phyloP scores from a whole-genome alignment of 805 yeast species.

The Metschnikowia bowlesiae region DNA sequence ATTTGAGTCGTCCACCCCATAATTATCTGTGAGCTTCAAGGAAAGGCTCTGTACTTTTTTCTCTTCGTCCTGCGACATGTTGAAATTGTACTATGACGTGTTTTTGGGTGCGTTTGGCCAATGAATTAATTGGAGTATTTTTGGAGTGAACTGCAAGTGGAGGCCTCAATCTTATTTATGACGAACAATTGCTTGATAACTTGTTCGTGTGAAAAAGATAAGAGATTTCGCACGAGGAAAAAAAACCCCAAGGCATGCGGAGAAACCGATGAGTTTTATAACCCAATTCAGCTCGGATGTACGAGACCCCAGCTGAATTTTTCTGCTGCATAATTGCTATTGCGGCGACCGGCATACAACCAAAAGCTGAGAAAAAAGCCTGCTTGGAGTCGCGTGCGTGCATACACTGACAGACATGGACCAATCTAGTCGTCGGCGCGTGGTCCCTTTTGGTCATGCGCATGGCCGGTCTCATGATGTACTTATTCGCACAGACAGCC shows the following conservation, averaged over 20 bases:
- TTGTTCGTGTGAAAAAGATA: not conserved
- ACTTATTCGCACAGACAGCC: not conserved
- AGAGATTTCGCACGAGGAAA: not conserved
- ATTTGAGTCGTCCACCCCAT: constrained; percentile 7
- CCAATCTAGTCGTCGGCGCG: not conserved
- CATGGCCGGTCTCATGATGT: not conserved
- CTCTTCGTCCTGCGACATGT: constrained; percentile 3
- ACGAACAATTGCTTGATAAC: not conserved
- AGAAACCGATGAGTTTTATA: constrained; percentile 3
- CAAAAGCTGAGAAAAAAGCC: not conserved
- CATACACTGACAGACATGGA: not conserved
- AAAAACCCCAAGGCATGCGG: not conserved
- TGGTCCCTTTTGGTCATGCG: not conserved
- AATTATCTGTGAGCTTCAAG: constrained; percentile 5
- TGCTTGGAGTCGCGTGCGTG: not conserved
- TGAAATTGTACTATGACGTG: not conserved
- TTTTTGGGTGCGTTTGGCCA: not conserved
- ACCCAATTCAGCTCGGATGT: not conserved
- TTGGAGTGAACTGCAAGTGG: not conserved
- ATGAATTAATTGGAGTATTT: not conserved
- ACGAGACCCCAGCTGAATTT: not conserved
- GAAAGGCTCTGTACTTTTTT: constrained; percentile 6
- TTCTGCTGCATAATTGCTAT: not conserved
- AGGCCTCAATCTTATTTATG: not conserved
- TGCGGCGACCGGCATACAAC: not conserved